Conservation (phyloP, 208 protist genomes). For the Angomonas deanei region DNA sequence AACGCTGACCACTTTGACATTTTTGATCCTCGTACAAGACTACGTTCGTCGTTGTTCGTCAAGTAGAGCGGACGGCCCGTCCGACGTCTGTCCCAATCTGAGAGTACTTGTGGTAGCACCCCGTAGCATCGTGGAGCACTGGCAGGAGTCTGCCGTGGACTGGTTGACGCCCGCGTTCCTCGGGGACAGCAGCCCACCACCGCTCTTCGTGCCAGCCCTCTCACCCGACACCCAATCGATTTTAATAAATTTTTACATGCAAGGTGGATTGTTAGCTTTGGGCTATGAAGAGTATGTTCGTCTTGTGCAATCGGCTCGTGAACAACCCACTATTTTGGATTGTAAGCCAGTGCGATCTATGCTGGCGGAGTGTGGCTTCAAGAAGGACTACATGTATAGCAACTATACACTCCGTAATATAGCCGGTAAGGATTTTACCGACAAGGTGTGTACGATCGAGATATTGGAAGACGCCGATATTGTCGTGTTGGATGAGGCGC, state of each 20-base stretch:
- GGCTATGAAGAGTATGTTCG: conserved; percentile 84
- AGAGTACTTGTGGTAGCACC: conserved; percentile 72
- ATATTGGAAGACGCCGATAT: conserved; percentile 65
- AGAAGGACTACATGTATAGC: background rate
- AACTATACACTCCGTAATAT: conserved; percentile 19
- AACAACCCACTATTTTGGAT: conserved; percentile 6
- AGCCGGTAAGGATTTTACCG: background rate
- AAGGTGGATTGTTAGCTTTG: conserved; percentile 70
- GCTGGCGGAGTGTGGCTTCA: conserved; percentile 14
- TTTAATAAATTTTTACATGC: conserved; percentile 36
- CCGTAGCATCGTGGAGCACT: conserved; percentile 64
- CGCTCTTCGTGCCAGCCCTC: conserved; percentile 29
- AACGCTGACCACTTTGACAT: conserved; percentile 68
- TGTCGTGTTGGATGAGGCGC: conserved; percentile 79
- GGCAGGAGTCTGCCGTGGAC: conserved; percentile 43
- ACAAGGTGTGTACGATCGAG: conserved; percentile 16
- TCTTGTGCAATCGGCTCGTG: conserved; percentile 12
- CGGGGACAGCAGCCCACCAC: conserved; percentile 19
- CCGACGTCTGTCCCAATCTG: conserved; percentile 24
- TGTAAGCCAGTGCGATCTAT: conserved; percentile 25
- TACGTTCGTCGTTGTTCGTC: conserved; percentile 25
- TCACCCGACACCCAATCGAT: conserved; percentile 9
- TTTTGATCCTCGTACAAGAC: conserved; percentile 64
- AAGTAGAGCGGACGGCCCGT: background rate
- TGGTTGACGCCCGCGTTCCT: conserved; percentile 61